A percentile compares a stretch with the other conserved stretches of the same genome.
Conservation (phyloP, 495 filamentous ascomycete species). For the Penicillium simplicissimum region DNA sequence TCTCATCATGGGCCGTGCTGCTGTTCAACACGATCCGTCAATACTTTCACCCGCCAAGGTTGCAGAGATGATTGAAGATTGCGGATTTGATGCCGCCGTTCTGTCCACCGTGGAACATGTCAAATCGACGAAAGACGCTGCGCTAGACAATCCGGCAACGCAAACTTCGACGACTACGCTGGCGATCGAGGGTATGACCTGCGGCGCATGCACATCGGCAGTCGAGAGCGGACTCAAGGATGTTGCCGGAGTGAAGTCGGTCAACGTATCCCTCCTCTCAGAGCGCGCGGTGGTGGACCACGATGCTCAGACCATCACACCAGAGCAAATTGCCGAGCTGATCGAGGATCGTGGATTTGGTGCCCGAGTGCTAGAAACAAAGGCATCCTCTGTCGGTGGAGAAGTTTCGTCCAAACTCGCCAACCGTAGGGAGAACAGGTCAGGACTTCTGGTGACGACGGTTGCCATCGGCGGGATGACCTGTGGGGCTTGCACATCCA, state of each 20-base stretch:
- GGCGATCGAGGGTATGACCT: constrained; percentile 96
- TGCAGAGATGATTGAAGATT: constrained; percentile 85
- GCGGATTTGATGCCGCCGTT: constrained; percentile 94
- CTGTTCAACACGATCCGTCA: constrained; percentile 82
- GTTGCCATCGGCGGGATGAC: constrained; percentile 93
- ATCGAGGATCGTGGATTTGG: constrained; percentile 94
- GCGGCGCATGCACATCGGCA: constrained; percentile 89
- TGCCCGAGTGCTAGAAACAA: constrained; percentile 68
- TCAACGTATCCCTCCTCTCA: constrained; percentile 81
- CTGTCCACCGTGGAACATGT: constrained; percentile 67
- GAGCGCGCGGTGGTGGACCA: constrained; percentile 76
- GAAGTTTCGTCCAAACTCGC: constrained; percentile 17
- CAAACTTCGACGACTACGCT: constrained; percentile 71
- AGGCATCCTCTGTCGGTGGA: constrained; percentile 19
- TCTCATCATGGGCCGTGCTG: constrained; percentile 88
- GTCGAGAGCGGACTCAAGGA: constrained; percentile 78
- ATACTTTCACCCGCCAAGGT: constrained; percentile 71
- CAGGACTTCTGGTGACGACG: constrained; percentile 65
- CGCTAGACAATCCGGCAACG: constrained; percentile 27
- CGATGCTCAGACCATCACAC: constrained; percentile 60
- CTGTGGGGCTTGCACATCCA: constrained; percentile 92
- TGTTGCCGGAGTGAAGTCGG: constrained; percentile 72
- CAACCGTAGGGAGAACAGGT: constrained; percentile 41
- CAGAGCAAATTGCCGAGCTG: constrained; percentile 77
- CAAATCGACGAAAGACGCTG: constrained; percentile 21